These are phyloP conservation scores for Cytospora mali DNA, from an alignment of 2,329 filamentous ascomycete genomes.

Conservation along the genomic window DNA sequence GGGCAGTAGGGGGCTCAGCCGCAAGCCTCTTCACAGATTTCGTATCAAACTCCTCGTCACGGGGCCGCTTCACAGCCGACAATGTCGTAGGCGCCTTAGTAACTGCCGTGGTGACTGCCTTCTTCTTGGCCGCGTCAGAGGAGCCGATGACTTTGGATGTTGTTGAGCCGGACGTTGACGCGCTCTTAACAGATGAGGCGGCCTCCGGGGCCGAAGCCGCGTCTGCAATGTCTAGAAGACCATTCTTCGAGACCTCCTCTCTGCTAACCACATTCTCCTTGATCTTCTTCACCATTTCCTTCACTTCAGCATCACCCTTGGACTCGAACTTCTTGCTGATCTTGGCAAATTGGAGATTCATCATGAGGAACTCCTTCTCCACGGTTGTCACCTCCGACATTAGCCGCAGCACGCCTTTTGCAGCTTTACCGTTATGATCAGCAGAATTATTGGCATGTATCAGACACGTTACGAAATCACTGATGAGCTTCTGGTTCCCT, in stretches of 20 bases:
- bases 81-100: constrained; percentile 32
- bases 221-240: constrained; percentile 32
- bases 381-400: constrained; percentile 65
- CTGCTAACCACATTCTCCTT: constrained; percentile 34
- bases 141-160: constrained; percentile 28
- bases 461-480: constrained; percentile 56
- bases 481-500: constrained; percentile 58
- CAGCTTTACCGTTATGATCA: constrained; percentile 56
- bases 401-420: constrained; percentile 60
- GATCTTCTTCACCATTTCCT: constrained; percentile 57
- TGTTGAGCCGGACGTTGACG: constrained; percentile 1
- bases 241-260: constrained; percentile 34
- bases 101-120: constrained; percentile 20
- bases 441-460: constrained; percentile 56
- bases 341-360: constrained; percentile 67
- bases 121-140: constrained; percentile 31
- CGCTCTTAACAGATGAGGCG: constrained; percentile 8
- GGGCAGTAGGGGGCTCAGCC: constrained; percentile 35
- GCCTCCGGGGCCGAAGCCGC: constrained; percentile 28
- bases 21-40: constrained; percentile 45
- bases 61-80: constrained; percentile 39
- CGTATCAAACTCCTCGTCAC: constrained; percentile 44
- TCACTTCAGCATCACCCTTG: constrained; percentile 66
- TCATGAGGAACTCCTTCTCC: constrained; percentile 58
- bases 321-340: constrained; percentile 65